Conservation (phyloP, 1,139 yeast species). For the Candida sanyaensis region DNA sequence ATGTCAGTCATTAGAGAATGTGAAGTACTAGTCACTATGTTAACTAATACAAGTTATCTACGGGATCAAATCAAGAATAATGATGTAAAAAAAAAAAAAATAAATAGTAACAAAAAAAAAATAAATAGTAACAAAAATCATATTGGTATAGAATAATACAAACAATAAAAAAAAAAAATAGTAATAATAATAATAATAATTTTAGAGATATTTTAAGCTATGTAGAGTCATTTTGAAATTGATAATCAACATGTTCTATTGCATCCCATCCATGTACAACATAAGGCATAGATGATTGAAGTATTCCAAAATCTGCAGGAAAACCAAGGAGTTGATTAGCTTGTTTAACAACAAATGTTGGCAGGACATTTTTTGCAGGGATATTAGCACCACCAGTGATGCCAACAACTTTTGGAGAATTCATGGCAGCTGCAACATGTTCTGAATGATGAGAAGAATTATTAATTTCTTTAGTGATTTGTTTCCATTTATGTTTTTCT, state of each 20-base stretch:
- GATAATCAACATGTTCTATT: constrained; percentile 18
- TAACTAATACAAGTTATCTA: no score
- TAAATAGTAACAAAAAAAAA: no score
- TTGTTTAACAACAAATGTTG: constrained; percentile 48
- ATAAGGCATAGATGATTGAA: constrained; percentile 47
- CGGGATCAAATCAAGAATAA: no score
- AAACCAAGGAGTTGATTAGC: constrained; percentile 43
- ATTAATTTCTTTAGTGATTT: constrained; percentile 47
- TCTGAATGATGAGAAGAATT: constrained; percentile 15
- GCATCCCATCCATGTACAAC: constrained; percentile 47
- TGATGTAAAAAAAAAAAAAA: no score
- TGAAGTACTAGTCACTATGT: no score
- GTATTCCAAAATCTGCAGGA: constrained; percentile 41
- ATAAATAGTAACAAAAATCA: neutral
- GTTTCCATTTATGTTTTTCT: constrained; percentile 50
- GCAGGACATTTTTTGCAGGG: constrained; percentile 38
- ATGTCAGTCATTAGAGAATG: no score
- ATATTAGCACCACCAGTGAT: constrained; percentile 6
- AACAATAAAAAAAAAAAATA: no score
- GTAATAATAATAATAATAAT: constrained; percentile 1
- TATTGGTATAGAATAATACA: neutral
- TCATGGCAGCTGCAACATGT: constrained; percentile 20
- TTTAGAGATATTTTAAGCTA: constrained; percentile 4
- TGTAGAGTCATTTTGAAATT: constrained; percentile 16
- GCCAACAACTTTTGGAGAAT: constrained; percentile 4